Evolutionary conservation across 257 asterid genomes (phyloP).

Genomic region (Solanum commersonii): DNA sequence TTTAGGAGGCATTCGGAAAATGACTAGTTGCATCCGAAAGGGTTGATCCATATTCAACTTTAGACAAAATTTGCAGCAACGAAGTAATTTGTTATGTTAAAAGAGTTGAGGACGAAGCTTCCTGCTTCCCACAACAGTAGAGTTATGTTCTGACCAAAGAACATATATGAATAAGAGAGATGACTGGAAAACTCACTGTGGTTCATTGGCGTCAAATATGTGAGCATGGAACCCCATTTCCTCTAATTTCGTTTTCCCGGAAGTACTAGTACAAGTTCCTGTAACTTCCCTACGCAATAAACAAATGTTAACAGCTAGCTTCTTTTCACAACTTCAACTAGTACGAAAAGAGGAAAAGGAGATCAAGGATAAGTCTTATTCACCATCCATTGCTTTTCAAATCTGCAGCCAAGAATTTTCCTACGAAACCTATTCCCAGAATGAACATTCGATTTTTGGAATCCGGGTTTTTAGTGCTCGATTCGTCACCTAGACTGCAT

Average conservation of each 20-base stretch:
- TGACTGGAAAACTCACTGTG: slow-evolving; percentile 23
- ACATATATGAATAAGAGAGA: background rate
- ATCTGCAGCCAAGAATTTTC: slow-evolving; percentile 66
- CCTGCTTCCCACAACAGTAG: background rate
- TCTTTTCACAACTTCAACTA: background rate
- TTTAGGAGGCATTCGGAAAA: background rate
- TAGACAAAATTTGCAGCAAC: background rate
- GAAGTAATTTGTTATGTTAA: background rate
- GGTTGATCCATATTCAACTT: background rate
- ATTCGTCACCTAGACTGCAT: slow-evolving; percentile 19
- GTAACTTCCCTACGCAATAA: slow-evolving; percentile 46
- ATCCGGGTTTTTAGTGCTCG: background rate
- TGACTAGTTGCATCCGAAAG: background rate
- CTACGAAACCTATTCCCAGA: slow-evolving; percentile 87
- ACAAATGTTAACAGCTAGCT: background rate
- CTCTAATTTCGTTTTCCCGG: slow-evolving; percentile 45
- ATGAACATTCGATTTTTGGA: slow-evolving; percentile 50
- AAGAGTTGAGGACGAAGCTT: background rate
- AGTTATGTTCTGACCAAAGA: background rate
- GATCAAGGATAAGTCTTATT: background rate
- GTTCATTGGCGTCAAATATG: slow-evolving; percentile 55
- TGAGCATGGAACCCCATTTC: slow-evolving; percentile 55
- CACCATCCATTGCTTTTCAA: slow-evolving; percentile 64
- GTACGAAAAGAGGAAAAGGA: background rate
- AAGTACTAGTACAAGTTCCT: slow-evolving; percentile 68